Conservation (phyloP, 257 asterid genomes). For the Forsythia viridissima region DNA sequence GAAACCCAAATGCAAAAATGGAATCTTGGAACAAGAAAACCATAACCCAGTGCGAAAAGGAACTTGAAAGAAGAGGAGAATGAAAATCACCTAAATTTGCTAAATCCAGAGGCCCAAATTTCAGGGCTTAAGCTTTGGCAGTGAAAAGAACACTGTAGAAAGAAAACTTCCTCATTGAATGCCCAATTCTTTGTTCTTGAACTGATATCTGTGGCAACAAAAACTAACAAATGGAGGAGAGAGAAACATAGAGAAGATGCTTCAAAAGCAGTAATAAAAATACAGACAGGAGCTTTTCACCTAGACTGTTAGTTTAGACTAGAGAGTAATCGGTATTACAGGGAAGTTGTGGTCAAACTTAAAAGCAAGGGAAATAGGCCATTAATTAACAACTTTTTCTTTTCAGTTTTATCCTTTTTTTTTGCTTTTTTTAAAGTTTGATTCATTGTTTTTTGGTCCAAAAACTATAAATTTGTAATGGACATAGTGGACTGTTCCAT, state of each 20-base stretch:
- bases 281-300: conserved; percentile 24
- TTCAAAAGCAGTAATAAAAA: conserved; percentile 18
- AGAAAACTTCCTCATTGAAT: conserved; percentile 24
- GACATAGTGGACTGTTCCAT: conserved; percentile 15
- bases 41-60: conserved; percentile 4
- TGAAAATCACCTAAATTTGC: conserved; percentile 41
- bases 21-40: not conserved
- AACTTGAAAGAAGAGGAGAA: conserved; percentile 14
- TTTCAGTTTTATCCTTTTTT: not conserved
- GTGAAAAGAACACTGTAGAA: conserved; percentile 13
- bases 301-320: conserved; percentile 25
- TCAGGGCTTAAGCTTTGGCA: conserved; percentile 14
- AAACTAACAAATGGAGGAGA: conserved; percentile 34
- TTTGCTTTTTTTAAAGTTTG: conserved; percentile 20
- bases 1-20: not conserved
- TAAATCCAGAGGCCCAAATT: conserved; percentile 20
- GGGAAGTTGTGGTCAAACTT: conserved; percentile 43
- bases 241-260: conserved; percentile 29
- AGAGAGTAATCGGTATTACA: conserved; percentile 22
- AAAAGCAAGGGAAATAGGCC: conserved; percentile 15
- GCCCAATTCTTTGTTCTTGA: conserved; percentile 25
- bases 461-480: not conserved
- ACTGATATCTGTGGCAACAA: conserved; percentile 29
- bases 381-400: conserved; percentile 16
- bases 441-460: conserved; percentile 2